A percentile compares a stretch with the other conserved stretches of the same genome.
Evolutionary conservation across 148 eudicot genomes (phyloP).

Genomic region (Pharnaceum exiguum): DNA sequence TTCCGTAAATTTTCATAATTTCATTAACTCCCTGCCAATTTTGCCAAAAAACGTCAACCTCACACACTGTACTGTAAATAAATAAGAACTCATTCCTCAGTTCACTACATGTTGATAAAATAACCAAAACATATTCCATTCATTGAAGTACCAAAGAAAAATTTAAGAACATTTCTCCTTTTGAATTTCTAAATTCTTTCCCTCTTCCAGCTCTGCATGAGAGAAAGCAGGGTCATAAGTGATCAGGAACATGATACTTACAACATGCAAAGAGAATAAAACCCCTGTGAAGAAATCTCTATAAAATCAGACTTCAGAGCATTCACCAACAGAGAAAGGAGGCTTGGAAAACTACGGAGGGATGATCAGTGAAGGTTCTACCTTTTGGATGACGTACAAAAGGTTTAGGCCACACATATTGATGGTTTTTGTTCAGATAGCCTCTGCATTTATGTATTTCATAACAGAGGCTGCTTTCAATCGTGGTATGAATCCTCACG

Average conservation of each 20-base stretch:
- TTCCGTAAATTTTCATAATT: too few species aligned
- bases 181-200: conserved; percentile 1
- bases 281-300: conserved; percentile 7
- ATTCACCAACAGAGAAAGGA: conserved; percentile 4
- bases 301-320: conserved; percentile 19
- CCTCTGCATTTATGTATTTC: conserved; percentile 45
- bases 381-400: conserved; percentile 16
- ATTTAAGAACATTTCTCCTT: conserved; percentile 24
- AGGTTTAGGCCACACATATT: conserved; percentile 34
- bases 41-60: too few species aligned
- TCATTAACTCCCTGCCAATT: too few species aligned
- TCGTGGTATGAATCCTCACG: conserved; percentile 41
- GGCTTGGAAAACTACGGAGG: conserved; percentile 7
- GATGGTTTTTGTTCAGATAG: conserved; percentile 36
- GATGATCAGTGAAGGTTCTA: conserved; percentile 21
- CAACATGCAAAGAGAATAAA: conserved; percentile 27
- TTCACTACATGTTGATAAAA: conserved; percentile 12
- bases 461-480: conserved; percentile 46
- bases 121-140: conserved; percentile 4
- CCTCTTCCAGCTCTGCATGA: conserved; percentile 6
- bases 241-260: conserved; percentile 38
- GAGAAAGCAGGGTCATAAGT: conserved; percentile 24
- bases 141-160: conserved; percentile 2
- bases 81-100: too few species aligned
- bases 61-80: too few species aligned